Evolutionary conservation across 805 yeast species (phyloP), one percentile per base, ranked within the genome.

Genomic region (Barnettozyma salicaria): DNA sequence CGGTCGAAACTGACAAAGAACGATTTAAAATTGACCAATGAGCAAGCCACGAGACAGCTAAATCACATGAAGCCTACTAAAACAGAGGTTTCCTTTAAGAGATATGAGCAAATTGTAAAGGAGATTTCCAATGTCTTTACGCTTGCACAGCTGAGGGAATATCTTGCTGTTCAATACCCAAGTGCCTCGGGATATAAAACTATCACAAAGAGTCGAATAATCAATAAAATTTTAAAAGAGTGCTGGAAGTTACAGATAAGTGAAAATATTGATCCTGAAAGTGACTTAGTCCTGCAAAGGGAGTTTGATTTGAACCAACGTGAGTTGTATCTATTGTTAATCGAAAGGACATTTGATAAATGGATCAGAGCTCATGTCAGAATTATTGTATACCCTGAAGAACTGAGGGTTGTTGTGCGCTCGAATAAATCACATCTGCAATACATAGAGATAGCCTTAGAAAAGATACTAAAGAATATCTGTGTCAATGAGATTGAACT

Each of bases 341-440:
- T 40, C 4, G 50, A 47, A 19, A 45, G 47, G 7, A 40, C 49
- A 19, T 43, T 53, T 32, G 39, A 42, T 32, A 49, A 45, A 12
- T 53, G 59, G 59, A 40, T 46, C 10, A 43, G 55, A 31, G 49
- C 49, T 2, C 45, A 52, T 29, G 56, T 50, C 3, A 48, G 44
- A 34, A 49, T 54, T n/a, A 36, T 41, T 9, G 34, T 54, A 17
- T 27, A 38, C 1, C 47, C 54, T 2, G 43, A 42, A 14, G 47
- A 52, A 4, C 19, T 34, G 11, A 42, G 47, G 36, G 45, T 54
- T 31, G 32, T 53, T 19, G 46, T 54, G 2, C 41, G 48, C 12
- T 49, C 57, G 0, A 47, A 40, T 16, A 45, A 47, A 27, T 39
- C 47, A 4, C 49, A 53, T 28, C 25, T 50, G 14, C 53, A 50